Evolutionary conservation across 441 rosid species (phyloP), one percentile per base, ranked within the genome.

Genomic region (California macrophylla): DNA sequence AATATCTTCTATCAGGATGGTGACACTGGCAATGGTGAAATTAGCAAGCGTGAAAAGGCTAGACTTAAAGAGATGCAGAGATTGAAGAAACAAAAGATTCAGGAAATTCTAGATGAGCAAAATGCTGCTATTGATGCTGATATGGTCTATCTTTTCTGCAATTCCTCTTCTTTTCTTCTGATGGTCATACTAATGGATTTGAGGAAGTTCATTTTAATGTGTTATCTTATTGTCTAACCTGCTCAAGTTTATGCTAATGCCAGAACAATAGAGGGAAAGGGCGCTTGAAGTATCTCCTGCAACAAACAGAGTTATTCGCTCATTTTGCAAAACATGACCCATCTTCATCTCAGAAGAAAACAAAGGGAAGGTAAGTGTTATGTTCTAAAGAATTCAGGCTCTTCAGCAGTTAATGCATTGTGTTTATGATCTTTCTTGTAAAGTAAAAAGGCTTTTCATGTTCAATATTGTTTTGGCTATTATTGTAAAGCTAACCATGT

Each of bases 241-340:
- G 16, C 16, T 58, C 6, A 72, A 38, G 66, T 38, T 68, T 66
- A 21, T 30, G 64, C n/a, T 74, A 47, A 72, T 70, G 70, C 13
- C 83, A 94, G 99, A 94, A 92, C 70, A 94, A 89, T 6, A 80
- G 63, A 77, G 98, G 98, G 21, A 86, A 92, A 76, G 99, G 99
- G 34, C 85, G 98, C 69, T 69, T 94, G 82, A 92, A 94, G 81
- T 92, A 87, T 77, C 89, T 94, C 67, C 81, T 94, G 74, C 94
- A 94, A 85, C 99, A 92, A 74, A 94, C 99, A 0, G 99, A 94
- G 91, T 81, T 94, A 73, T 92, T 94, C 83, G 93, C 98, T 61
- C 98, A 94, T 74, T 94, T 92, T 89, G 93, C 98, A 13, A 94
- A 92, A 85, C 88, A 86, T 30, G 93, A 86, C 73, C 87, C 83